A percentile compares a stretch with the other conserved stretches of the same genome.
phyloP scores from a whole-genome alignment of 768 basidiomycete species.

The Leccinum aurantiacum region DNA sequence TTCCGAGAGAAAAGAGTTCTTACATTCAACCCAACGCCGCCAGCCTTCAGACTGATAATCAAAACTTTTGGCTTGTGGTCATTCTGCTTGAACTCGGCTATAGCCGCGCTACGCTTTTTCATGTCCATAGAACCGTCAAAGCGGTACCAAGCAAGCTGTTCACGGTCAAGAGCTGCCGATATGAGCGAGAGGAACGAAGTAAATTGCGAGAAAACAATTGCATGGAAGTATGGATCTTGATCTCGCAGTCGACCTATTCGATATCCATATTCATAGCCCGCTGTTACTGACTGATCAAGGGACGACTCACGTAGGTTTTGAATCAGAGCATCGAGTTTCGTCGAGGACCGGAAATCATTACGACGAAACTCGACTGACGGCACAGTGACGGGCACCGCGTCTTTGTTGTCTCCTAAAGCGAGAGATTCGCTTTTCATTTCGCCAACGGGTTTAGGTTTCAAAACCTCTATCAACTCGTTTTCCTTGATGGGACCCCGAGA shows the following conservation, averaged over 20 bases:
- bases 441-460: constrained; percentile 34
- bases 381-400: constrained; percentile 25
- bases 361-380: constrained; percentile 60
- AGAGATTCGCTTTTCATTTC: not conserved
- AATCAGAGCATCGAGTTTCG: constrained; percentile 85
- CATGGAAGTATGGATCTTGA: constrained; percentile 76
- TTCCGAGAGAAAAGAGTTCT: constrained; percentile 22
- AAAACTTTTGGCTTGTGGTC: constrained; percentile 74
- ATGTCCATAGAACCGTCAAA: constrained; percentile 94
- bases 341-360: constrained; percentile 87
- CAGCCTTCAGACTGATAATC: constrained; percentile 82
- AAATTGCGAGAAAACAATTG: constrained; percentile 89
- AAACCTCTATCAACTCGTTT: constrained; percentile 62
- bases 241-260: constrained; percentile 56
- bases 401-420: constrained; percentile 15
- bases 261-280: constrained; percentile 1
- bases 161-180: constrained; percentile 65
- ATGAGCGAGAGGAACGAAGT: constrained; percentile 87
- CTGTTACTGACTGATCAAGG: not conserved
- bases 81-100: constrained; percentile 72
- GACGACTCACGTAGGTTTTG: constrained; percentile 59
- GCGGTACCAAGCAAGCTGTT: constrained; percentile 66
- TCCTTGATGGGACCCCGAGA: constrained; percentile 65
- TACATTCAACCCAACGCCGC: constrained; percentile 89
- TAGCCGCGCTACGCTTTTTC: constrained; percentile 71